These are phyloP conservation scores for Neoarthrinium moseri DNA, from an alignment of 2,329 filamentous ascomycete genomes.

Conservation along the genomic window DNA sequence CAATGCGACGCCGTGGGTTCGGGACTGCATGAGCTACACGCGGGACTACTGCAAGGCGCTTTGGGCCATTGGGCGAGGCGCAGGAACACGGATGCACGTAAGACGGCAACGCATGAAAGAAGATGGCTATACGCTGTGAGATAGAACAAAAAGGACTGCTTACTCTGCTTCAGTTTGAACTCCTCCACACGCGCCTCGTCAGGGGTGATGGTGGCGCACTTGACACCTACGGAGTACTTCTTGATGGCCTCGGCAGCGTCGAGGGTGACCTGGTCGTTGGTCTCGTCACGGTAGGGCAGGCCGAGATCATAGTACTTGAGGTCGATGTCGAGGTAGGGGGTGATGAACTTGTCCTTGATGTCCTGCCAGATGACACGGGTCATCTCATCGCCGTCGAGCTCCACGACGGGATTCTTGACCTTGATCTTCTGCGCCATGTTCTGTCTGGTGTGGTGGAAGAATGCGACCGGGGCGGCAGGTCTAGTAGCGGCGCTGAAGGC, in stretches of 20 bases:
- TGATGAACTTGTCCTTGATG: constrained; percentile 99
- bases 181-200: constrained; percentile 96
- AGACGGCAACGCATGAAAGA: constrained; percentile 15
- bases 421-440: constrained; percentile 85
- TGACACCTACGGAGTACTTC: constrained; percentile 98
- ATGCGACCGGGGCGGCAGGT: constrained; percentile 27
- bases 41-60: not conserved
- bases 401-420: constrained; percentile 98
- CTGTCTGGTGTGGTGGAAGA: constrained; percentile 35
- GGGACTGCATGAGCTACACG: no score
- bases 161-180: constrained; percentile 98
- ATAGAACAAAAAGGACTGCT: constrained; percentile 27
- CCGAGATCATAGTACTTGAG: constrained; percentile 98
- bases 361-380: constrained; percentile 98
- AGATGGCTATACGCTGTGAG: no score
- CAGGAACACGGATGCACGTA: constrained; percentile 18
- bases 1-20: no score
- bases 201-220: constrained; percentile 98
- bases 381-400: constrained; percentile 95
- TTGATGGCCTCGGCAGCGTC: constrained; percentile 97
- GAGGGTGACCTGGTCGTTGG: constrained; percentile 91
- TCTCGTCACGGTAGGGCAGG: constrained; percentile 91
- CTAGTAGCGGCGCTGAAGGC: constrained; percentile 20
- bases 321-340: constrained; percentile 93
- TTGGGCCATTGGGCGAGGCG: not conserved